Evolutionary conservation across 257 asterid species (phyloP), one percentile per base, ranked within the genome.

Genomic region (Ajuga chamaepitys): DNA sequence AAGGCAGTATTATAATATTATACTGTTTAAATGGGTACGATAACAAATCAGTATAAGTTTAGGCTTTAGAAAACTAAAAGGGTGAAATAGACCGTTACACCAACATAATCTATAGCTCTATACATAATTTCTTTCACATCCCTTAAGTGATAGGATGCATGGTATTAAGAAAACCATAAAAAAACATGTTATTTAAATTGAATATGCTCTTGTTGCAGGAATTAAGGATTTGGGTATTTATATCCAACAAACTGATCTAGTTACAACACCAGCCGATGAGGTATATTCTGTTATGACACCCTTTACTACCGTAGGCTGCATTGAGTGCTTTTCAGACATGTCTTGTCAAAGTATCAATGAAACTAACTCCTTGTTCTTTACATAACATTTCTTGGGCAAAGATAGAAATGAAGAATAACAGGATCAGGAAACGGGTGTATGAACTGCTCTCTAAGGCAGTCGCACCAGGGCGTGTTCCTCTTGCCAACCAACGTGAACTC

Each of bases 381-480:
- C 47, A 10, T 61, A 26, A 37, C 34, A 16, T 78, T 70, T 45
- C 68, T 66, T 78, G 78, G 67, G 75, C 77, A 74, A 85, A 89
- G 97, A 88, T 86, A 86, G 95, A 81, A 68, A 81, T 87, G 82
- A 93, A 86, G 85, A 86, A 78, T 68, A 86, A 68, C 79, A 83
- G 99, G 78, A 88, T 86, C 74, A 84, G 87, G 58, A 86, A 85
- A 78, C 87, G 97, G 67, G 88, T 93, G 62, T 75, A 89, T 51
- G 99, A 93, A 72, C 75, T 89, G 84, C 89, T 89, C 57, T 82
- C 96, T 9, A 89, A 81, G 75, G 95, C 95, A 57, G 95, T 76
- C 50, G 60, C 73, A 13, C 71, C 80, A 8, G 84, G 75, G 44
- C 55, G 24, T 70, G 65, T 79, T 72, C 65, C 74, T 45, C 26